Evolutionary conservation across 2,329 filamentous ascomycete genomes (phyloP).

Genomic region (Thielaviopsis populi): DNA sequence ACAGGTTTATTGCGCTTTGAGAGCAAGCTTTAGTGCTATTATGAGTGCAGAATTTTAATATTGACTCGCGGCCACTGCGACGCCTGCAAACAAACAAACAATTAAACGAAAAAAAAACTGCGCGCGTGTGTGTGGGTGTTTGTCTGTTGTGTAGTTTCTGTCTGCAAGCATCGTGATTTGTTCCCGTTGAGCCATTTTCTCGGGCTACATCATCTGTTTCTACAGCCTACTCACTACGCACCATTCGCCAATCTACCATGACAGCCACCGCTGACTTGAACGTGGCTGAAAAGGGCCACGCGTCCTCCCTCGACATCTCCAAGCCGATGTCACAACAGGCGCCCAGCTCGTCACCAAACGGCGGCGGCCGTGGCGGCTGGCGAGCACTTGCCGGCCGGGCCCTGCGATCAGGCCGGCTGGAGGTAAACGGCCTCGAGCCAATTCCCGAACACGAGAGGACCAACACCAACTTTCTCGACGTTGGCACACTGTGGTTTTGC

Average conservation of each 20-base stretch:
- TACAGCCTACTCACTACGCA: too few species aligned
- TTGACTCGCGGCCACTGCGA: not conserved
- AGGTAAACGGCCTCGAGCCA: conserved; percentile 22
- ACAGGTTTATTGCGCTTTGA: not conserved
- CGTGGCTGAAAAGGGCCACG: not conserved
- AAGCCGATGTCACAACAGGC: not conserved
- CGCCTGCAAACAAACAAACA: too few species aligned
- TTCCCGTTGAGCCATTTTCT: too few species aligned
- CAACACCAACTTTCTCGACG: conserved; percentile 28
- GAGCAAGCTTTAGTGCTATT: not conserved
- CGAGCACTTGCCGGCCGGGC: not conserved
- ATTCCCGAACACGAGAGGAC: conserved; percentile 29
- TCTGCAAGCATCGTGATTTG: too few species aligned
- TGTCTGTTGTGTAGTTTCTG: too few species aligned
- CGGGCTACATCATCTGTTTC: too few species aligned
- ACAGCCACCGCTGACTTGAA: not conserved
- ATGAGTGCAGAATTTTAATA: not conserved
- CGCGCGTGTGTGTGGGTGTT: too few species aligned
- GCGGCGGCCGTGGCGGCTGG: not conserved
- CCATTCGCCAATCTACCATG: too few species aligned
- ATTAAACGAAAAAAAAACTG: not conserved
- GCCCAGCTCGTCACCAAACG: not conserved
- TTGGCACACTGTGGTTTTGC: conserved; percentile 35
- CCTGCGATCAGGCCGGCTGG: not conserved
- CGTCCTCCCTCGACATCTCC: not conserved